phyloP scores from a whole-genome alignment of 2,329 filamentous ascomycete species.

The Calonectria hongkongensis region DNA sequence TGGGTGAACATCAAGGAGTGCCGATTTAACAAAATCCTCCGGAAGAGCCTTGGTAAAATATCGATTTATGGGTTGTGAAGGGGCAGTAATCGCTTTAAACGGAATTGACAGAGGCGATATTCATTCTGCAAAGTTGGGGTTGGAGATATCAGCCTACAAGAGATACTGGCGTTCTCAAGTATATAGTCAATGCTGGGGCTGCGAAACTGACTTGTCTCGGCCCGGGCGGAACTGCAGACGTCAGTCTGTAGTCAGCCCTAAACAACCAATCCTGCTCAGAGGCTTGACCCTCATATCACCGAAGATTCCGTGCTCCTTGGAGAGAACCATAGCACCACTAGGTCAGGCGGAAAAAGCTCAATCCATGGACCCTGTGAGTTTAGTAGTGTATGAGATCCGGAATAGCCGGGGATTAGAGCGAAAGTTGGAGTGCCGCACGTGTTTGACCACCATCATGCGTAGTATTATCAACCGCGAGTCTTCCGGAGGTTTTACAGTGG shows the following conservation, averaged over 20 bases:
- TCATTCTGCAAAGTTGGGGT: neutral
- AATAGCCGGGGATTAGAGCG: neutral
- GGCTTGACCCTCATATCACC: constrained; percentile 37
- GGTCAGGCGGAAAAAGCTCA: constrained; percentile 1
- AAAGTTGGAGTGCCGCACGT: neutral
- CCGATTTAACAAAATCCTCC: neutral
- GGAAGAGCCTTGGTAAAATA: neutral
- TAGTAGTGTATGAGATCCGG: neutral
- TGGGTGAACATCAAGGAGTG: too few relatives aligned
- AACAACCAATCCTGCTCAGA: constrained; percentile 36
- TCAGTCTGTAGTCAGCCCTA: constrained; percentile 40
- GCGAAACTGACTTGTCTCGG: constrained; percentile 26
- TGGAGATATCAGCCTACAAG: neutral
- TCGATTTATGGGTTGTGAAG: neutral
- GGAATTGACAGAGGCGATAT: neutral
- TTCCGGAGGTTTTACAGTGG: neutral
- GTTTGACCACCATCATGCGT: neutral
- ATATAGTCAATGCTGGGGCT: constrained; percentile 13
- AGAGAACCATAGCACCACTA: neutral
- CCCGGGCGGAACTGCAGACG: constrained; percentile 48
- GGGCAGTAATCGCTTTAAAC: neutral
- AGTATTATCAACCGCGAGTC: neutral
- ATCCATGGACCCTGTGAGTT: constrained; percentile 20
- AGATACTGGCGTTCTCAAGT: constrained; percentile 38
- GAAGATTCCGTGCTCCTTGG: constrained; percentile 46